These are phyloP conservation scores for Heterobasidion occidentale DNA, from an alignment of 1,284 basidiomycete species.

Conservation along the genomic window DNA sequence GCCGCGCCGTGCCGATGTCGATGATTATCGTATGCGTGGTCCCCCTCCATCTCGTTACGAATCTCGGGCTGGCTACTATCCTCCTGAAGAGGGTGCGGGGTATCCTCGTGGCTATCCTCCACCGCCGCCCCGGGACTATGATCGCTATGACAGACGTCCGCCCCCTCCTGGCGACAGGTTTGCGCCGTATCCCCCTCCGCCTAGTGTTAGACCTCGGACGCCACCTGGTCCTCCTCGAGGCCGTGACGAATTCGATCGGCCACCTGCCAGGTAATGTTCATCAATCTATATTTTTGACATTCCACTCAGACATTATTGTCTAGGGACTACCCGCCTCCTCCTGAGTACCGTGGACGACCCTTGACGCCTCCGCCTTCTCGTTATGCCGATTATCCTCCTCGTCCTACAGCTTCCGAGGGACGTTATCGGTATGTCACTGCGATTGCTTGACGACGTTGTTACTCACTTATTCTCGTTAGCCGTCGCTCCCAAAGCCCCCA, in stretches of 20 bases:
- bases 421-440: conserved; percentile 44
- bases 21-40: conserved; percentile 54
- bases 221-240: conserved; percentile 27
- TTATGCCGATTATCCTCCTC: conserved; percentile 52
- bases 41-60: conserved; percentile 35
- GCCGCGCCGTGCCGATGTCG: conserved; percentile 50
- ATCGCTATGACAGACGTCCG: conserved; percentile 53
- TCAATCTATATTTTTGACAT: neutral
- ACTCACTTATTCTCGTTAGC: conserved; percentile 25
- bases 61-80: conserved; percentile 26
- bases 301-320: conserved; percentile 2
- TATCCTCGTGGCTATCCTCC: conserved; percentile 38
- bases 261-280: conserved; percentile 33
- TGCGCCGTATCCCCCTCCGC: conserved; percentile 25
- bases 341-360: conserved; percentile 48
- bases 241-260: conserved; percentile 42
- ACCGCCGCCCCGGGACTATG: conserved; percentile 45
- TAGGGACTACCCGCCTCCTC: conserved; percentile 38
- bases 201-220: conserved; percentile 30
- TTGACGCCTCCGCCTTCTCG: conserved; percentile 43
- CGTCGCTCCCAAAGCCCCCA: conserved; percentile 68
- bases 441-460: neutral
- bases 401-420: conserved; percentile 24
- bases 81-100: conserved; percentile 18
- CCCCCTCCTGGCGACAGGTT: conserved; percentile 30